Percentiles rank a stretch among this genome's conserved stretches.
phyloP scores from a whole-genome alignment of 768 basidiomycete genomes.

The Amanita inopinata region DNA sequence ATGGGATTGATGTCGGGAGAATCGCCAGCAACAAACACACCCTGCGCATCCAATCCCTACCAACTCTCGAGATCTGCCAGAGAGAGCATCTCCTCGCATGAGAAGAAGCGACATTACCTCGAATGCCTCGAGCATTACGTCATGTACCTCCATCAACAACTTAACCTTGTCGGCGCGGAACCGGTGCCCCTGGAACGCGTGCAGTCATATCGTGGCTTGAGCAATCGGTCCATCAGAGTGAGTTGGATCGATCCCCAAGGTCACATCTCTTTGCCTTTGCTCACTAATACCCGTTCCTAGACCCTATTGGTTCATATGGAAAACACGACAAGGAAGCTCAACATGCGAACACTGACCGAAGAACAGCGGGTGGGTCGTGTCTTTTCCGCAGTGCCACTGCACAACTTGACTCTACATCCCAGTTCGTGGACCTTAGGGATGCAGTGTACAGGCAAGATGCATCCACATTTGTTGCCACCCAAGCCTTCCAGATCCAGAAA shows the following conservation, averaged over 20 bases:
- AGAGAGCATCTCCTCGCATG: constrained; percentile 69
- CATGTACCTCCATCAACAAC: constrained; percentile 52
- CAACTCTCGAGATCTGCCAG: constrained; percentile 19
- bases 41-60: constrained; percentile 3
- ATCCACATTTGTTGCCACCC: background rate
- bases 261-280: background rate
- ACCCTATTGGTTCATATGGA: constrained; percentile 69
- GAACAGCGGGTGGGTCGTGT: constrained; percentile 40
- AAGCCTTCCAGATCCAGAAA: constrained; percentile 3
- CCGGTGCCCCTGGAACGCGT: constrained; percentile 44
- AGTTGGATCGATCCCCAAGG: constrained; percentile 9
- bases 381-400: background rate
- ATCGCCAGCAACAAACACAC: constrained; percentile 34
- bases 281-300: constrained; percentile 22
- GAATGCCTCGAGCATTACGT: constrained; percentile 69
- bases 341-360: constrained; percentile 39
- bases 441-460: constrained; percentile 15
- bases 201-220: constrained; percentile 41
- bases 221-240: constrained; percentile 56
- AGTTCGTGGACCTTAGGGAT: constrained; percentile 21
- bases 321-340: constrained; percentile 38
- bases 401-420: background rate
- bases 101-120: constrained; percentile 67
- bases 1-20: constrained; percentile 52
- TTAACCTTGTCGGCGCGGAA: constrained; percentile 35